Percentiles rank a stretch among this genome's conserved stretches.
Evolutionary conservation across 192 early-diverging fungal genomes (phyloP).

Genomic region (Coemansia furcata): DNA sequence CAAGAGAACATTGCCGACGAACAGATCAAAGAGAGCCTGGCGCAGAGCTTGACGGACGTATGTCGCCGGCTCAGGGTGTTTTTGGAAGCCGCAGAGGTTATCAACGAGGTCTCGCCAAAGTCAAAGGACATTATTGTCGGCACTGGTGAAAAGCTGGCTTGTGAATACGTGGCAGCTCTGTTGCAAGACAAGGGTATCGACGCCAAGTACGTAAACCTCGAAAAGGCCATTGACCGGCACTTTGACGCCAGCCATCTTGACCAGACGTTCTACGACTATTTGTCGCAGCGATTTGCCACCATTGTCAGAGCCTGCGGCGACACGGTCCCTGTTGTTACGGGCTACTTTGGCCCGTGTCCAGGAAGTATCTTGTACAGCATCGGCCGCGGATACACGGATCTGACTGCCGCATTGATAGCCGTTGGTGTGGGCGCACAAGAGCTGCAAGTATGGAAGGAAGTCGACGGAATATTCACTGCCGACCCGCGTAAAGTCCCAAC

Average conservation of each 20-base stretch:
- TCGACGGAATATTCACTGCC: conserved; percentile 98
- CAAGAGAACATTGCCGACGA: conserved; percentile 54
- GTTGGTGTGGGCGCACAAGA: conserved; percentile 87
- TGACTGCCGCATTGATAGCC: conserved; percentile 92
- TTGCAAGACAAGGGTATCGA: conserved; percentile 77
- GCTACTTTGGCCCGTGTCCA: conserved; percentile 97
- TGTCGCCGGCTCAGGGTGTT: conserved; percentile 79
- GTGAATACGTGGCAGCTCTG: conserved; percentile 82
- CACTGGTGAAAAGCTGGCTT: conserved; percentile 91
- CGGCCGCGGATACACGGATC: conserved; percentile 97
- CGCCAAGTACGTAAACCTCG: conserved; percentile 83
- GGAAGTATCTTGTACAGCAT: conserved; percentile 87
- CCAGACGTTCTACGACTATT: conserved; percentile 96
- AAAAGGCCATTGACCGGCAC: conserved; percentile 75
- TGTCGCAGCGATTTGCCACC: conserved; percentile 66
- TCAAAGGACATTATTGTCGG: conserved; percentile 94
- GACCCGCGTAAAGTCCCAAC: conserved; percentile 93
- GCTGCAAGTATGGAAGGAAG: conserved; percentile 99
- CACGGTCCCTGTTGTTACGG: conserved; percentile 88
- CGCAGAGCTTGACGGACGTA: conserved; percentile 69
- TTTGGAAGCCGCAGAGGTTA: conserved; percentile 90
- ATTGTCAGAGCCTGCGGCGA: conserved; percentile 59
- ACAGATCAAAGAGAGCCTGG: conserved; percentile 54
- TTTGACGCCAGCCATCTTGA: conserved; percentile 81
- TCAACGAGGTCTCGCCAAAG: conserved; percentile 95